phyloP scores from a whole-genome alignment of 805 yeast genomes.

The Barnettozyma vustinii region DNA sequence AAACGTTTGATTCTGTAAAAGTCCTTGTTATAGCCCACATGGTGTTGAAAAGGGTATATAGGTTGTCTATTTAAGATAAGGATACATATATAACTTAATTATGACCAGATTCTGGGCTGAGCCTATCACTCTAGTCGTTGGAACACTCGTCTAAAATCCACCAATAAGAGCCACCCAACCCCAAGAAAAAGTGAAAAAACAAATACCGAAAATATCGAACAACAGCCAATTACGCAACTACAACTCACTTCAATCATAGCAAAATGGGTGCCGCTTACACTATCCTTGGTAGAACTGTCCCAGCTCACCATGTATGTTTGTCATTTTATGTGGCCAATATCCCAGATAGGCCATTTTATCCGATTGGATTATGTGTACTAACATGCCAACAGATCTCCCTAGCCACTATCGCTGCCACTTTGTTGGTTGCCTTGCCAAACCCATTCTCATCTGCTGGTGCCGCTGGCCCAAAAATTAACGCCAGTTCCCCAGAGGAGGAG shows the following conservation, averaged over 20 bases:
- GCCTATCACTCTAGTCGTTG: background rate
- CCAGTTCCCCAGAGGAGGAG: conserved; percentile 83
- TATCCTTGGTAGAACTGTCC: conserved; percentile 79
- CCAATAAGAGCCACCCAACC: conserved; percentile 5
- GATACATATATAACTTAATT: too few species aligned
- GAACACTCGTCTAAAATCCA: background rate
- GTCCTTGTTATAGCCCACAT: background rate
- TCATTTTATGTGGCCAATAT: too few species aligned
- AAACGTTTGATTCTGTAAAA: background rate
- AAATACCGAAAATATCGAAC: background rate
- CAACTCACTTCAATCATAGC: background rate
- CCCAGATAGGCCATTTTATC: background rate
- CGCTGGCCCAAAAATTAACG: conserved; percentile 59
- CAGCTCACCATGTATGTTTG: conserved; percentile 63
- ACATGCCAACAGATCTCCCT: conserved; percentile 50
- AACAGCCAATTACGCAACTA: background rate
- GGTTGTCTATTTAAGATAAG: too few species aligned
- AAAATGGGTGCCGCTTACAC: conserved; percentile 81
- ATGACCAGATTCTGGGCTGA: background rate
- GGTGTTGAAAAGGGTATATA: background rate
- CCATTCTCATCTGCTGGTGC: conserved; percentile 42
- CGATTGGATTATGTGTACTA: conserved; percentile 4
- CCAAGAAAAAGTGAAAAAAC: conserved; percentile 1
- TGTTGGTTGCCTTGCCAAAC: conserved; percentile 60
- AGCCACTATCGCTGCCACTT: conserved; percentile 71